Percentiles rank a stretch among this genome's conserved stretches.
Conservation (phyloP, 306 rosid species). For the Abrus precatorius region DNA sequence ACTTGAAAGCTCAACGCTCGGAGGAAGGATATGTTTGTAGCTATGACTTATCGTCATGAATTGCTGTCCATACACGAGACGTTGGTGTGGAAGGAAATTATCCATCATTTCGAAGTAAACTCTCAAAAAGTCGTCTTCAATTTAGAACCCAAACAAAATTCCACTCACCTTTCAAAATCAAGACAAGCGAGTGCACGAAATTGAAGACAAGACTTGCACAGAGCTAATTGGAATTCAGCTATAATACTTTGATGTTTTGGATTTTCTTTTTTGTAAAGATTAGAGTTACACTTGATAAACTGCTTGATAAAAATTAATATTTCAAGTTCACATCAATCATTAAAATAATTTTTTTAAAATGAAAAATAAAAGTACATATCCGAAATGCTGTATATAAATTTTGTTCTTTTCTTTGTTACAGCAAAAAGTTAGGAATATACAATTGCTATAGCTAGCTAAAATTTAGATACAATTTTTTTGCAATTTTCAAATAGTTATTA, state of each 20-base stretch:
- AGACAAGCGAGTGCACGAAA: neutral
- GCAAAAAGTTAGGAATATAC: too few relatives aligned
- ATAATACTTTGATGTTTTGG: too few relatives aligned
- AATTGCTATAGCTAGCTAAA: neutral
- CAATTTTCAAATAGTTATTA: too few relatives aligned
- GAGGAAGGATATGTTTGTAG: neutral
- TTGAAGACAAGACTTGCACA: neutral
- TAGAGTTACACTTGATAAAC: neutral
- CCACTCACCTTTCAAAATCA: constrained; percentile 4
- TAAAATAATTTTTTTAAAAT: neutral
- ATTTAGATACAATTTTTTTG: neutral
- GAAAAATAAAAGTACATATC: too few relatives aligned
- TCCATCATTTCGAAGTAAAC: neutral
- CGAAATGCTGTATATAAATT: too few relatives aligned
- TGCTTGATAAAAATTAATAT: neutral
- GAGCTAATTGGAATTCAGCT: neutral
- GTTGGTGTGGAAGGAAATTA: neutral
- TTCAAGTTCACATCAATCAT: neutral
- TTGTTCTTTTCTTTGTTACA: too few relatives aligned
- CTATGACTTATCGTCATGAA: neutral
- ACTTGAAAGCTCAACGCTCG: neutral
- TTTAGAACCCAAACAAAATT: too few relatives aligned
- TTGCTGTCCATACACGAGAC: neutral
- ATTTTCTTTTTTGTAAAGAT: neutral
- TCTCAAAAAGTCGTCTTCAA: neutral